Percentiles rank a stretch among this genome's conserved stretches.
Evolutionary conservation across 2,329 filamentous ascomycete species (phyloP).

Genomic region (Fusarium sp.): DNA sequence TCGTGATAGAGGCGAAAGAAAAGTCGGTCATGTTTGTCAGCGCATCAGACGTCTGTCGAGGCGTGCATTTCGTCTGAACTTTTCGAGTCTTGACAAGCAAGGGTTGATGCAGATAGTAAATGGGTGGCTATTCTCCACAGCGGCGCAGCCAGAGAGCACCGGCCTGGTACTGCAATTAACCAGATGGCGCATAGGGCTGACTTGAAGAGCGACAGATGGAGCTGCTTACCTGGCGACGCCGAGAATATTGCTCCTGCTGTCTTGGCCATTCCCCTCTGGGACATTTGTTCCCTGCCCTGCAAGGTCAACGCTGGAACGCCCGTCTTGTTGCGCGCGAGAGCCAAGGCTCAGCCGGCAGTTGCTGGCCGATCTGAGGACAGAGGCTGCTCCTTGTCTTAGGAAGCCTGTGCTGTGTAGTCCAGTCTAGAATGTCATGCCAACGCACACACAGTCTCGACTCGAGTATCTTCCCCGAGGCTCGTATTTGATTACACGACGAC

Average conservation of each 20-base stretch:
- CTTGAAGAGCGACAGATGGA: background rate
- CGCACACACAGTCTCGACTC: background rate
- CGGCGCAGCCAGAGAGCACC: background rate
- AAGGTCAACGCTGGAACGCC: background rate
- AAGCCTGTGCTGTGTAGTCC: background rate
- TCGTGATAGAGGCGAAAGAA: background rate
- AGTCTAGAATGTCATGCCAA: background rate
- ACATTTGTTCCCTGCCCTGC: background rate
- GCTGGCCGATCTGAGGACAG: background rate
- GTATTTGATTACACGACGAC: slow-evolving; percentile 4
- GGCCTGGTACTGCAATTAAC: background rate
- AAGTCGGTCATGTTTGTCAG: background rate
- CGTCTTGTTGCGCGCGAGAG: background rate
- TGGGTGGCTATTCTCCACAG: background rate
- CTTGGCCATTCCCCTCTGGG: background rate
- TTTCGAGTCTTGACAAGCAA: slow-evolving; percentile 1
- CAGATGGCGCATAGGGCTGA: slow-evolving; percentile 5
- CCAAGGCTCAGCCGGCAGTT: background rate
- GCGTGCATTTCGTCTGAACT: background rate
- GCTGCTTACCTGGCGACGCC: slow-evolving; percentile 3
- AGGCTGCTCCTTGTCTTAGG: background rate
- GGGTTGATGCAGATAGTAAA: slow-evolving; percentile 3
- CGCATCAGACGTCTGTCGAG: background rate
- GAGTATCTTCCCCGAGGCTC: background rate
- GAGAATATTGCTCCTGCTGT: background rate